These are phyloP conservation scores for Musa itinerans DNA, from an alignment of 176 grass and related monocot genomes.

Conservation along the genomic window DNA sequence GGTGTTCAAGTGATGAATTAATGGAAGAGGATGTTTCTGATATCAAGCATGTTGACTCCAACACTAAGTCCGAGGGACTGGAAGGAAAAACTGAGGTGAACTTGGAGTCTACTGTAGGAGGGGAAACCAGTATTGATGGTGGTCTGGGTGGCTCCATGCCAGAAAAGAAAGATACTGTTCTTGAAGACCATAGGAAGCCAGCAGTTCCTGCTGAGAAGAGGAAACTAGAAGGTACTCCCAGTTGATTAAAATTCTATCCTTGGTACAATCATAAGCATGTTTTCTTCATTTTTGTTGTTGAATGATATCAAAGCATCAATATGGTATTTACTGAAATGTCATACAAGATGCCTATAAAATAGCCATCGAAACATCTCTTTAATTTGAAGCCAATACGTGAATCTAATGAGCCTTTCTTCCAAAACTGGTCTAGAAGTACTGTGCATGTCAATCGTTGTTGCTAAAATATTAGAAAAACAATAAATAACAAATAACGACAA, in stretches of 20 bases:
- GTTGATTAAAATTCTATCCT: background rate
- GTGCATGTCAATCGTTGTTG: too few relatives aligned
- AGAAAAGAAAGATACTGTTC: constrained; percentile 37
- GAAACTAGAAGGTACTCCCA: constrained; percentile 64
- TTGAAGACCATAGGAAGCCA: constrained; percentile 38
- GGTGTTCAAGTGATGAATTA: constrained; percentile 97
- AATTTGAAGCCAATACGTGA: too few relatives aligned
- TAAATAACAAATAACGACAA: too few relatives aligned
- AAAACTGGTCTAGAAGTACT: too few relatives aligned
- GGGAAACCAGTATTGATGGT: constrained; percentile 34
- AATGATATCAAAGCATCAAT: too few relatives aligned
- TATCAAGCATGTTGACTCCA: constrained; percentile 61
- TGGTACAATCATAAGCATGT: too few relatives aligned
- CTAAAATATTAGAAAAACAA: too few relatives aligned
- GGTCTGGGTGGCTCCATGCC: constrained; percentile 22
- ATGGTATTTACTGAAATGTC: too few relatives aligned
- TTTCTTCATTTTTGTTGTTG: too few relatives aligned
- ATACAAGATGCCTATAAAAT: too few relatives aligned
- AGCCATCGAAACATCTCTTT: too few relatives aligned
- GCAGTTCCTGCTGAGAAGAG: constrained; percentile 63
- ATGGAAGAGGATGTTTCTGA: constrained; percentile 91
- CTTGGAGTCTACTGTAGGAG: constrained; percentile 41
- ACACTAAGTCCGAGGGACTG: constrained; percentile 33
- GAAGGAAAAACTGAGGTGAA: constrained; percentile 32
- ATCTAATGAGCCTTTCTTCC: too few relatives aligned